Conservation (phyloP, 2,329 filamentous ascomycete genomes). For the Ophiostoma novo-ulmi region DNA sequence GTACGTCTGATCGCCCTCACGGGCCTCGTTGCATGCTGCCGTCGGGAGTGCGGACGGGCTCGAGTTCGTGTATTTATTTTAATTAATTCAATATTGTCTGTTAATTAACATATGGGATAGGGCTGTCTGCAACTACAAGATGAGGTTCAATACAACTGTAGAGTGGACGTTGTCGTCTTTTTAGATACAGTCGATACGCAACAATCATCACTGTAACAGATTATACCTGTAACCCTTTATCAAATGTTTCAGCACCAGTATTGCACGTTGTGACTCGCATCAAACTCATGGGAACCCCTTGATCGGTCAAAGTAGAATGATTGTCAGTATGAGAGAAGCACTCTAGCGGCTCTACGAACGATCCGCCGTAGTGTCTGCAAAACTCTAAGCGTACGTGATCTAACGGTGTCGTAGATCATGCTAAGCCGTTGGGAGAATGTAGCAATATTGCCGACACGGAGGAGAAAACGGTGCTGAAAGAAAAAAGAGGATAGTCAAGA, state of each 20-base stretch:
- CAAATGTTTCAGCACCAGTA: neutral
- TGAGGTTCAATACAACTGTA: neutral
- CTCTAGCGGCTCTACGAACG: neutral
- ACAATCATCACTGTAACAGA: neutral
- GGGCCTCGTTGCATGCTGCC: neutral
- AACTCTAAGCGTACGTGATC: neutral
- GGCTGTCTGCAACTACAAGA: too few relatives aligned
- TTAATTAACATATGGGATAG: neutral
- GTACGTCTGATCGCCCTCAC: neutral
- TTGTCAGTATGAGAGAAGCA: neutral
- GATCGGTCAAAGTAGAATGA: neutral
- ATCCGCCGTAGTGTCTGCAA: neutral
- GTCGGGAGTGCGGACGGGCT: too few relatives aligned
- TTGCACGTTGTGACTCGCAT: neutral
- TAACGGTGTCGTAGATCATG: conserved; percentile 4
- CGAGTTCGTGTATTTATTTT: too few relatives aligned
- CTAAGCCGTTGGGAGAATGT: neutral
- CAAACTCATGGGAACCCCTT: conserved; percentile 7
- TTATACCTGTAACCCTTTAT: neutral
- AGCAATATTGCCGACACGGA: neutral
- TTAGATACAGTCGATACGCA: neutral
- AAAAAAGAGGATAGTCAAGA: neutral
- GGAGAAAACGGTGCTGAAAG: neutral
- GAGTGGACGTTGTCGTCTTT: neutral
- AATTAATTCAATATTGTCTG: neutral